These are phyloP conservation scores for Moesziomyces parantarcticus DNA, from an alignment of 1,284 basidiomycete species.

Conservation along the genomic window DNA sequence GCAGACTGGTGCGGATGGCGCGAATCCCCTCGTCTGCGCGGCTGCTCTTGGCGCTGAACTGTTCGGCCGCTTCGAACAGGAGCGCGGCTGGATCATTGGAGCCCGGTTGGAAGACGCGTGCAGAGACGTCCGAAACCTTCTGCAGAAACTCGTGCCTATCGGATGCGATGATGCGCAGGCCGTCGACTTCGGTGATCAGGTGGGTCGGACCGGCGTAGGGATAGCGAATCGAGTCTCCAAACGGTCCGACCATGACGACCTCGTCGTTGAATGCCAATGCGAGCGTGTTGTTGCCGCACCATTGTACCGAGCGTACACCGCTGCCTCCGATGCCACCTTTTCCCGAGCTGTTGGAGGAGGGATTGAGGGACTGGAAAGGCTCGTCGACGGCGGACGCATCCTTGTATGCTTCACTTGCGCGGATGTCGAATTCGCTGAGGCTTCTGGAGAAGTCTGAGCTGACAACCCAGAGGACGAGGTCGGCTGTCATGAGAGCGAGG, in stretches of 20 bases:
- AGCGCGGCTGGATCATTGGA: conserved; percentile 91
- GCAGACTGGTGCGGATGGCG: conserved; percentile 80
- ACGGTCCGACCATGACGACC: conserved; percentile 88
- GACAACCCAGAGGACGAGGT: conserved; percentile 86
- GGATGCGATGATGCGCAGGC: conserved; percentile 82
- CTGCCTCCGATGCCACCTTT: conserved; percentile 55
- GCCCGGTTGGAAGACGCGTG: conserved; percentile 80
- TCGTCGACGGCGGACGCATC: conserved; percentile 33
- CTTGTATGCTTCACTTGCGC: conserved; percentile 47
- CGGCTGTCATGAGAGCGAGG: conserved; percentile 82
- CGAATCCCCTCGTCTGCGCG: conserved; percentile 93
- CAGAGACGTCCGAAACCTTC: conserved; percentile 73
- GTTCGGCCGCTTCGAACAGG: conserved; percentile 89
- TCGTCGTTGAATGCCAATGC: conserved; percentile 84
- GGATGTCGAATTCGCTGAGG: conserved; percentile 80
- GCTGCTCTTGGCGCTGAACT: conserved; percentile 82
- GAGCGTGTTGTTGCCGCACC: conserved; percentile 97
- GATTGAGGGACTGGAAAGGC: conserved; percentile 21
- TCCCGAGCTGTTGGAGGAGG: neutral
- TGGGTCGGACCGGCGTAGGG: conserved; percentile 81
- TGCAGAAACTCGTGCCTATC: conserved; percentile 89
- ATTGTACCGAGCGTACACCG: conserved; percentile 73
- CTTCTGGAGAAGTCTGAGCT: conserved; percentile 90
- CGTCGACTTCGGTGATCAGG: conserved; percentile 86
- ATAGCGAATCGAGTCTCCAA: conserved; percentile 87